Conservation (phyloP, 768 basidiomycete genomes). For the Lepiota brunneoincarnata region DNA sequence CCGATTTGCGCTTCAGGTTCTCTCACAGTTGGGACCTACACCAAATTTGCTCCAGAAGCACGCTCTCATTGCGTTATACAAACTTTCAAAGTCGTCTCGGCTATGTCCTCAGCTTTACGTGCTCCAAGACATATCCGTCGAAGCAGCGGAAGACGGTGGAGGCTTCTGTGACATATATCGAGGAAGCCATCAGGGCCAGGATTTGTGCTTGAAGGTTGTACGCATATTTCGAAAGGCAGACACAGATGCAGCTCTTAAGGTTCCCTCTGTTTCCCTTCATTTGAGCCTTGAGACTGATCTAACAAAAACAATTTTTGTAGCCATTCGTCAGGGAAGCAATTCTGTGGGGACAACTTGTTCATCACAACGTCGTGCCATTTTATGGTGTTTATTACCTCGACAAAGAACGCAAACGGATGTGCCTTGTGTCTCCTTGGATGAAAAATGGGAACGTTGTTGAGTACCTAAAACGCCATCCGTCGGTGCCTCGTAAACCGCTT, state of each 20-base stretch:
- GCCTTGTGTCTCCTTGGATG: constrained; percentile 9
- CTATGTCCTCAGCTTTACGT: background rate
- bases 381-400: constrained; percentile 6
- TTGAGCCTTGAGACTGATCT: no score
- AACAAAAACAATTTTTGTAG: no score
- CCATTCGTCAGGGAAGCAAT: constrained; percentile 15
- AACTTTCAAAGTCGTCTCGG: constrained; percentile 21
- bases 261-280: background rate
- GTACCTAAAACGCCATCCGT: background rate
- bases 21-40: background rate
- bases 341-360: constrained; percentile 2
- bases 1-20: background rate
- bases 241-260: constrained; percentile 19
- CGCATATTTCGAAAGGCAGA: constrained; percentile 20
- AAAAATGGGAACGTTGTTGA: constrained; percentile 4
- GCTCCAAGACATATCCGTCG: background rate
- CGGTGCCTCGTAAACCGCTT: background rate
- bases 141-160: background rate
- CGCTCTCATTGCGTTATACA: background rate
- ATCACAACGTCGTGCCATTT: constrained; percentile 9
- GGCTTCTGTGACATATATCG: background rate
- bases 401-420: background rate
- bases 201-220: constrained; percentile 23
- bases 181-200: background rate
- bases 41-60: background rate